A percentile compares a stretch with the other conserved stretches of the same genome.
Evolutionary conservation across 1,284 basidiomycete species (phyloP).

Genomic region (Boletus putidus): DNA sequence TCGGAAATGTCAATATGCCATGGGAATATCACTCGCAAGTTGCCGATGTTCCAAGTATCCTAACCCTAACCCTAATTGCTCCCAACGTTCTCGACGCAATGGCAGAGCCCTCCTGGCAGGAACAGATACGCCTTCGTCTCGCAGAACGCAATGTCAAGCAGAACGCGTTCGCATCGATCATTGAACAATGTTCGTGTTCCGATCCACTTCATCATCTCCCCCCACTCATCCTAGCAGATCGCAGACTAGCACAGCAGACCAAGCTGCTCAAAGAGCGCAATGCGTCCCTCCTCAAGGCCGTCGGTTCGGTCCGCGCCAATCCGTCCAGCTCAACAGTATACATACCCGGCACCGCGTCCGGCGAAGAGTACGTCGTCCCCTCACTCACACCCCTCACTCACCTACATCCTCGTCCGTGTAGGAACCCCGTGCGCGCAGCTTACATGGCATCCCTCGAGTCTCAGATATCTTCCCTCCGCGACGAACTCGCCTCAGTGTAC

Average conservation of each 20-base stretch:
- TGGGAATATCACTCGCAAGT: constrained; percentile 25
- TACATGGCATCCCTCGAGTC: constrained; percentile 91
- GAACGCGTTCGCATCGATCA: constrained; percentile 76
- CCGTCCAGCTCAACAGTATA: constrained; percentile 62
- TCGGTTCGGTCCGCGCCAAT: constrained; percentile 66
- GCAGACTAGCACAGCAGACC: constrained; percentile 85
- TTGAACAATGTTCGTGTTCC: constrained; percentile 78
- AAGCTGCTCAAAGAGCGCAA: constrained; percentile 88
- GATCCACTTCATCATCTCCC: neutral
- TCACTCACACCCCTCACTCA: constrained; percentile 11
- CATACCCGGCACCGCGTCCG: constrained; percentile 54
- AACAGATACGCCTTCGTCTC: constrained; percentile 71
- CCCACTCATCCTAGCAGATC: constrained; percentile 55
- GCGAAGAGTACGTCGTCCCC: constrained; percentile 62
- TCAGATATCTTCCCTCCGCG: constrained; percentile 86
- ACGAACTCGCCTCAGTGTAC: constrained; percentile 91
- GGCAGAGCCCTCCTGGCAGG: constrained; percentile 82
- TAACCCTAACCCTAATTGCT: constrained; percentile 35
- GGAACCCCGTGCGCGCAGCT: constrained; percentile 81
- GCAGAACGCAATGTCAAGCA: constrained; percentile 75
- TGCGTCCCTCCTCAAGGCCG: constrained; percentile 77
- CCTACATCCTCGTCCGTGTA: constrained; percentile 33
- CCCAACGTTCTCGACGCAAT: constrained; percentile 40
- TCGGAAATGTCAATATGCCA: constrained; percentile 19
- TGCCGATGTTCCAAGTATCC: constrained; percentile 14